phyloP scores from a whole-genome alignment of 2,329 filamentous ascomycete species.

The Anthostomella pinea region DNA sequence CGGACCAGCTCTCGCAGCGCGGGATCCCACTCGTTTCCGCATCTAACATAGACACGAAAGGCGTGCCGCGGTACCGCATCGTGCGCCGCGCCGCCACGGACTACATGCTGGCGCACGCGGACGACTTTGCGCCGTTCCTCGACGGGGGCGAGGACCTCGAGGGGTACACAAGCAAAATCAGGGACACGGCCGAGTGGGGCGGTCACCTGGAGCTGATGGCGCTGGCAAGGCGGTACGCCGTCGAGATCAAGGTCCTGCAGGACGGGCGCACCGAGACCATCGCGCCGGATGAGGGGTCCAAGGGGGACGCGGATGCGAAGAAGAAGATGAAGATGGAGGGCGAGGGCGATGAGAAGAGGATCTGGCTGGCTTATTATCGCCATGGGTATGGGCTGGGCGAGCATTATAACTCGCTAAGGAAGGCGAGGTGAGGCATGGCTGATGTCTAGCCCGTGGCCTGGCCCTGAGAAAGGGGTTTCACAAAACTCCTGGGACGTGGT shows the following conservation, averaged over 20 bases:
- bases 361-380: constrained; percentile 94
- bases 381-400: constrained; percentile 93
- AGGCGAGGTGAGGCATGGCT: constrained; percentile 31
- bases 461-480: no score
- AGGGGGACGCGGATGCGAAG: constrained; percentile 37
- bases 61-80: constrained; percentile 57
- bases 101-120: constrained; percentile 70
- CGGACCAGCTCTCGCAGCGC: constrained; percentile 69
- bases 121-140: constrained; percentile 83
- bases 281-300: constrained; percentile 44
- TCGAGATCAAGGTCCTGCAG: constrained; percentile 82
- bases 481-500: no score
- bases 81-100: constrained; percentile 70
- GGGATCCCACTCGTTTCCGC: constrained; percentile 46
- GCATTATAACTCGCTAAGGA: constrained; percentile 89
- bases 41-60: no score
- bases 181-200: constrained; percentile 92
- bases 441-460: no score
- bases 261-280: constrained; percentile 80
- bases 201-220: constrained; percentile 88
- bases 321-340: constrained; percentile 33
- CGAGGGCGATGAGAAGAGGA: constrained; percentile 42
- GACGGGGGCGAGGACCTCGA: constrained; percentile 60
- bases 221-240: constrained; percentile 74
- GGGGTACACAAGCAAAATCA: constrained; percentile 71